A percentile compares a stretch with the other conserved stretches of the same genome.
Conservation (phyloP, 495 filamentous ascomycete genomes). For the Cudoniella acicularis region DNA sequence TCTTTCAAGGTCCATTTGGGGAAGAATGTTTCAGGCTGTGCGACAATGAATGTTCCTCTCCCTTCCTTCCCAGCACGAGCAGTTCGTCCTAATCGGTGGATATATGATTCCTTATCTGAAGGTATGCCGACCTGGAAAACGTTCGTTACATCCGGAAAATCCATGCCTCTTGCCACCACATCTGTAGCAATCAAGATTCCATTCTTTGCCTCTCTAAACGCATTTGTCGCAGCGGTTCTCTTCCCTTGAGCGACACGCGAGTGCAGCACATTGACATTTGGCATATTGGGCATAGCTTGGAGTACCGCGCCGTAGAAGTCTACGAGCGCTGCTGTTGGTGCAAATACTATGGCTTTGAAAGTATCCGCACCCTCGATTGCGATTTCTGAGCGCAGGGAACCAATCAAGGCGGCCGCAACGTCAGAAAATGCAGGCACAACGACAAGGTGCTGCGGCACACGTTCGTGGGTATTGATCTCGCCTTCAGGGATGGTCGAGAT, state of each 20-base stretch:
- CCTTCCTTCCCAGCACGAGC: slow-evolving; percentile 66
- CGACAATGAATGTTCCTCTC: slow-evolving; percentile 62
- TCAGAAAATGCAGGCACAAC: slow-evolving; percentile 50
- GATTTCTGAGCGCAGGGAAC: slow-evolving; percentile 42
- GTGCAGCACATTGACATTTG: slow-evolving; percentile 54
- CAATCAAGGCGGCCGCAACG: slow-evolving; percentile 48
- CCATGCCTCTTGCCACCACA: slow-evolving; percentile 71
- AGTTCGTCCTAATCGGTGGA: slow-evolving; percentile 72
- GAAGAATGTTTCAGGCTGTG: slow-evolving; percentile 58
- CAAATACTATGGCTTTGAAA: slow-evolving; percentile 68
- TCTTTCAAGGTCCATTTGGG: slow-evolving; percentile 35
- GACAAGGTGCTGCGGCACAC: slow-evolving; percentile 58
- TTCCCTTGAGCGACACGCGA: slow-evolving; percentile 54
- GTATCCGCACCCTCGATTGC: slow-evolving; percentile 28
- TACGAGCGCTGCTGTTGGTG: slow-evolving; percentile 60
- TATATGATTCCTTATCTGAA: slow-evolving; percentile 59
- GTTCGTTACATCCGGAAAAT: slow-evolving; percentile 70
- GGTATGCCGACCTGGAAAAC: slow-evolving; percentile 69
- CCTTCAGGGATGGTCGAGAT: slow-evolving; percentile 61
- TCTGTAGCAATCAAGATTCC: slow-evolving; percentile 65
- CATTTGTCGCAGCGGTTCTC: slow-evolving; percentile 54
- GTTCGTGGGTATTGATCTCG: slow-evolving; percentile 57
- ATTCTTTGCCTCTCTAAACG: slow-evolving; percentile 52
- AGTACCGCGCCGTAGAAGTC: slow-evolving; percentile 52
- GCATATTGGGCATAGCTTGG: slow-evolving; percentile 38